These are phyloP conservation scores for Flaveria ramosissima DNA, from an alignment of 129 eudicot genomes.

Conservation along the genomic window DNA sequence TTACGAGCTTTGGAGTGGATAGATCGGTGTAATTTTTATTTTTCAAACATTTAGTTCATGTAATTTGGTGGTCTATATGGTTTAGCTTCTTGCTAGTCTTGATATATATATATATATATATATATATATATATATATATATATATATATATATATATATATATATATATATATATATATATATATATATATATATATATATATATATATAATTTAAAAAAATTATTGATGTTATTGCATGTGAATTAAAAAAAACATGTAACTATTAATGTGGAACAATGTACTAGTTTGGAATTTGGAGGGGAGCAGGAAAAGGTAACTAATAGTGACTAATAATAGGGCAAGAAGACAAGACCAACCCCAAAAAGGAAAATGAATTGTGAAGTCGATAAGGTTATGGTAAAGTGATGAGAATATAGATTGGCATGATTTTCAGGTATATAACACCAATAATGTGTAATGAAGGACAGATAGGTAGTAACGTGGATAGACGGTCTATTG, in stretches of 20 bases:
- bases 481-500: neutral
- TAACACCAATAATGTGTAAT: neutral
- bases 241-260: neutral
- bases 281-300: constrained; percentile 21
- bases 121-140: too few species aligned
- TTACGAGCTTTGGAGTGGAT: too few species aligned
- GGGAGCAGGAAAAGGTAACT: neutral
- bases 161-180: too few species aligned
- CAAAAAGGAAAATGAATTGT: neutral
- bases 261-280: neutral
- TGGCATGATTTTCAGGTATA: neutral
- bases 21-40: too few species aligned
- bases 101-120: too few species aligned
- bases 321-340: constrained; percentile 8
- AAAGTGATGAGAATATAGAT: neutral
- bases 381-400: neutral
- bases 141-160: too few species aligned
- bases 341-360: constrained; percentile 21
- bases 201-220: too few species aligned
- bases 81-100: too few species aligned
- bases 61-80: too few species aligned
- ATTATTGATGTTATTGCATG: neutral
- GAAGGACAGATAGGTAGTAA: neutral
- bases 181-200: too few species aligned
- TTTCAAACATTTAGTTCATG: too few species aligned